Percentiles rank a stretch among this genome's conserved stretches.
Evolutionary conservation across 1,284 basidiomycete species (phyloP).

Genomic region (Acaromyces ingoldii): DNA sequence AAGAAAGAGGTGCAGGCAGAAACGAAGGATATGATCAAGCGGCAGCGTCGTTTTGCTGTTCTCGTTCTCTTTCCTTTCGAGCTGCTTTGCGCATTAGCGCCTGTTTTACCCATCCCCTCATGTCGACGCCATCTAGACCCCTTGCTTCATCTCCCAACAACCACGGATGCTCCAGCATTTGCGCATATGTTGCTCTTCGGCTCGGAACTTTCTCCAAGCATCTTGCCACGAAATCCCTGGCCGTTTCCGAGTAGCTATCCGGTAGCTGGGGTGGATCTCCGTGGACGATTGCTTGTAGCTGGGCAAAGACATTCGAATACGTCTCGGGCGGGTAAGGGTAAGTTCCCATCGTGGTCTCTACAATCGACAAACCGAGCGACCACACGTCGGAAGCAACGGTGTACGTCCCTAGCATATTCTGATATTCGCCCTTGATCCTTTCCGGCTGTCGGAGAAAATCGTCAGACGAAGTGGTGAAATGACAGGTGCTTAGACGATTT

Average conservation of each 20-base stretch:
- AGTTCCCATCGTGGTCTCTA: constrained; percentile 83
- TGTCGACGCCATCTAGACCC: constrained; percentile 47
- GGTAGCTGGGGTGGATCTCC: constrained; percentile 85
- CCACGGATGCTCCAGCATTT: constrained; percentile 75
- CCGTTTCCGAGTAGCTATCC: constrained; percentile 45
- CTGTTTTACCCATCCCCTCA: constrained; percentile 46
- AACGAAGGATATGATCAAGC: too few relatives aligned
- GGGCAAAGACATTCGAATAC: constrained; percentile 92
- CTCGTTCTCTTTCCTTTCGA: constrained; percentile 1
- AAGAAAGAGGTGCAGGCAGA: too few relatives aligned
- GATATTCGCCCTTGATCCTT: constrained; percentile 88
- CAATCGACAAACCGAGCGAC: constrained; percentile 92
- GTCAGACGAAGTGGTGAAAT: not conserved
- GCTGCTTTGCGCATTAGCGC: constrained; percentile 14
- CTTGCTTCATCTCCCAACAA: constrained; percentile 54
- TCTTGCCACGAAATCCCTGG: constrained; percentile 45
- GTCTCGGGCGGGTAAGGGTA: constrained; percentile 99
- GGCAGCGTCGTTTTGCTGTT: too few relatives aligned
- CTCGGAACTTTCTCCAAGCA: constrained; percentile 56
- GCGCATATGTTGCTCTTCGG: constrained; percentile 73
- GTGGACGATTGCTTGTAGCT: constrained; percentile 91
- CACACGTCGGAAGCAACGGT: constrained; percentile 96
- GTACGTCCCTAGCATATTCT: constrained; percentile 79
- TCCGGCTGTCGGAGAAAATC: constrained; percentile 59
- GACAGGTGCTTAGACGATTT: not conserved